Percentiles rank a stretch among this genome's conserved stretches.
phyloP scores from a whole-genome alignment of 371 early-diverging fungal genomes.

The Rhizopus microsporus region DNA sequence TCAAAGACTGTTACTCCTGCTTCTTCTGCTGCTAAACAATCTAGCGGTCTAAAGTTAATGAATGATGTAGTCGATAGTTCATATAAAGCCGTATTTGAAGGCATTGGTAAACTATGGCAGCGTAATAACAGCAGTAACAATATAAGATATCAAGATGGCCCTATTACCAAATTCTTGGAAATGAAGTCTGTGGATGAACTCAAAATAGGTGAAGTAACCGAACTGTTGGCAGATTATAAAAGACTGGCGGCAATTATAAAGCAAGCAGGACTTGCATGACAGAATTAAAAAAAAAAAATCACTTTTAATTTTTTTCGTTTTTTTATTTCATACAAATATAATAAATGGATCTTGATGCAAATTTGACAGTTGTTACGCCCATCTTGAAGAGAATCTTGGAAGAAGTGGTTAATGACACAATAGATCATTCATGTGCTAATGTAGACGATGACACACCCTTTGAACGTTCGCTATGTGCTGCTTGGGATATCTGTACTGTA shows the following conservation, averaged over 20 bases:
- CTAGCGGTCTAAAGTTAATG: slow-evolving; percentile 38
- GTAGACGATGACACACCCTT: slow-evolving; percentile 43
- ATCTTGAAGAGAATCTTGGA: slow-evolving; percentile 39
- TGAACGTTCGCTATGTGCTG: slow-evolving; percentile 45
- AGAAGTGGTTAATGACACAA: slow-evolving; percentile 24
- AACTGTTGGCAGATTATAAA: slow-evolving; percentile 35
- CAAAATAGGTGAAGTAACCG: slow-evolving; percentile 32
- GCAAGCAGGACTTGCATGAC: slow-evolving; percentile 30
- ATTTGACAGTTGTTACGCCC: slow-evolving; percentile 26
- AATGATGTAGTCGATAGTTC: slow-evolving; percentile 50
- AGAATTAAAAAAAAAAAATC: slow-evolving; percentile 1
- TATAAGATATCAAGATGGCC: slow-evolving; percentile 17
- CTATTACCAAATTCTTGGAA: slow-evolving; percentile 28
- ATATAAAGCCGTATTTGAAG: slow-evolving; percentile 41
- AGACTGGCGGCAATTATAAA: slow-evolving; percentile 39
- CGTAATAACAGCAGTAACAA: slow-evolving; percentile 24
- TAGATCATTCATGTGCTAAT: slow-evolving; percentile 22
- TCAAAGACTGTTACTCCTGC: slow-evolving; percentile 6
- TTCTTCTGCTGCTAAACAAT: neutral
- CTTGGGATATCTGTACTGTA: slow-evolving; percentile 47
- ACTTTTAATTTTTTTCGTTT: slow-evolving; percentile 5
- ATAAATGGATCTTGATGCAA: slow-evolving; percentile 11
- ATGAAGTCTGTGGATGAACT: slow-evolving; percentile 36
- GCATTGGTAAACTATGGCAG: slow-evolving; percentile 50
- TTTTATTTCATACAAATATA: slow-evolving; percentile 7